These are phyloP conservation scores for Sphaerulina musiva DNA, from an alignment of 2,329 filamentous ascomycete species.

Conservation along the genomic window DNA sequence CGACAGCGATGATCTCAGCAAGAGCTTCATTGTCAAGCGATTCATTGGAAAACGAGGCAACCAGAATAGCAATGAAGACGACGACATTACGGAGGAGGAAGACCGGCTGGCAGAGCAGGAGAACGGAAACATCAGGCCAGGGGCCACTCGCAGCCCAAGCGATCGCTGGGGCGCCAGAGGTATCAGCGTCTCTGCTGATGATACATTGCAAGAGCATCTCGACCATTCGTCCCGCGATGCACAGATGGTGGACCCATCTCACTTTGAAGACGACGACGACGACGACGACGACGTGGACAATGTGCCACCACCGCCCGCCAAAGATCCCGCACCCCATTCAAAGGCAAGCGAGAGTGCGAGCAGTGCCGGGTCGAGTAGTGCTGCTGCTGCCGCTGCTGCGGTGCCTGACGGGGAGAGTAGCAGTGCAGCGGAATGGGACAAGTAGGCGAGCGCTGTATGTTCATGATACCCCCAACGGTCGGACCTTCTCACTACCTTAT, in stretches of 20 bases:
- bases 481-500: neutral
- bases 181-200: conserved; percentile 55
- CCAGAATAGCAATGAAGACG: conserved; percentile 33
- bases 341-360: conserved; percentile 17
- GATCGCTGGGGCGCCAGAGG: conserved; percentile 54
- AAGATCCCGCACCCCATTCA: conserved; percentile 16
- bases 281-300: conserved; percentile 35
- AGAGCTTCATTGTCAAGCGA: conserved; percentile 74
- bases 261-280: conserved; percentile 43
- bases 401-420: conserved; percentile 4
- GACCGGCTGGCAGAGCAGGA: conserved; percentile 42
- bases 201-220: conserved; percentile 39
- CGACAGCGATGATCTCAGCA: conserved; percentile 78
- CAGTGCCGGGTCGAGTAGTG: conserved; percentile 21
- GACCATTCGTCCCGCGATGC: conserved; percentile 22
- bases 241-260: conserved; percentile 41
- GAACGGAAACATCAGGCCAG: conserved; percentile 26
- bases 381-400: neutral
- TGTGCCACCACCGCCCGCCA: conserved; percentile 32
- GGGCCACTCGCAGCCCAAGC: conserved; percentile 21
- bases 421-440: conserved; percentile 9
- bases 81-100: conserved; percentile 56
- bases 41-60: conserved; percentile 58
- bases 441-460: conserved; percentile 9
- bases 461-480: conserved; percentile 13